Conservation (phyloP, 371 early-diverging fungal species). For the Syncephalastrum racemosum region DNA sequence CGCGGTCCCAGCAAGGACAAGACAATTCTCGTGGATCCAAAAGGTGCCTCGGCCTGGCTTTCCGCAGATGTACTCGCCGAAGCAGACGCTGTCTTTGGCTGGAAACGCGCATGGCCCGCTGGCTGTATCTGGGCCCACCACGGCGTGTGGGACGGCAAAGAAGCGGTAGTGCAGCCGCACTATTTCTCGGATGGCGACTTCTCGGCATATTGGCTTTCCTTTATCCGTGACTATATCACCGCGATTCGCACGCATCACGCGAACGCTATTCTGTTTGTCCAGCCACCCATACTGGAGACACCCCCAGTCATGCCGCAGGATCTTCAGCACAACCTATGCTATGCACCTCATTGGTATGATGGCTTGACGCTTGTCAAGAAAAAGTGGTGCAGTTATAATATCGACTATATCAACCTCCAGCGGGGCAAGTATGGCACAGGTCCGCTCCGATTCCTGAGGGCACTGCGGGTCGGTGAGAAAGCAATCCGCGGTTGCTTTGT, state of each 20-base stretch:
- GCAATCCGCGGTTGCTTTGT: slow-evolving; percentile 62
- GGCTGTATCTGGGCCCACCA: slow-evolving; percentile 73
- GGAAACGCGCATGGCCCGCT: slow-evolving; percentile 48
- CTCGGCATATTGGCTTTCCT: slow-evolving; percentile 56
- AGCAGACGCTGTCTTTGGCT: slow-evolving; percentile 45
- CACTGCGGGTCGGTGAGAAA: slow-evolving; percentile 60
- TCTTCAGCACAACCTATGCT: slow-evolving; percentile 48
- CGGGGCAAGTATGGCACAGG: slow-evolving; percentile 62
- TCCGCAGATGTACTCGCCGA: slow-evolving; percentile 25
- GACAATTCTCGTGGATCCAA: slow-evolving; percentile 46
- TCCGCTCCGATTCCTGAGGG: slow-evolving; percentile 49
- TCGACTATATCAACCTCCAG: slow-evolving; percentile 65
- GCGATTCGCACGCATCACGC: slow-evolving; percentile 47
- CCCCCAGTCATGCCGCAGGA: slow-evolving; percentile 53
- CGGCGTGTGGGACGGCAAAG: slow-evolving; percentile 63
- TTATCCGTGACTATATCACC: slow-evolving; percentile 42
- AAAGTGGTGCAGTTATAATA: slow-evolving; percentile 64
- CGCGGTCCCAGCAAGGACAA: slow-evolving; percentile 56
- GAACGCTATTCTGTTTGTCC: slow-evolving; percentile 63
- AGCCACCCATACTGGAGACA: slow-evolving; percentile 62
- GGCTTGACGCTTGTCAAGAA: slow-evolving; percentile 69
- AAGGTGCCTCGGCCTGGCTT: slow-evolving; percentile 56
- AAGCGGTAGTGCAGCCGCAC: slow-evolving; percentile 35
- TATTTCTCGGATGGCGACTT: slow-evolving; percentile 63
- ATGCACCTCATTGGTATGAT: slow-evolving; percentile 80